Base-by-base conservation (phyloP, 1,284 basidiomycete species). In the Fomitopsis palustris region DNA sequence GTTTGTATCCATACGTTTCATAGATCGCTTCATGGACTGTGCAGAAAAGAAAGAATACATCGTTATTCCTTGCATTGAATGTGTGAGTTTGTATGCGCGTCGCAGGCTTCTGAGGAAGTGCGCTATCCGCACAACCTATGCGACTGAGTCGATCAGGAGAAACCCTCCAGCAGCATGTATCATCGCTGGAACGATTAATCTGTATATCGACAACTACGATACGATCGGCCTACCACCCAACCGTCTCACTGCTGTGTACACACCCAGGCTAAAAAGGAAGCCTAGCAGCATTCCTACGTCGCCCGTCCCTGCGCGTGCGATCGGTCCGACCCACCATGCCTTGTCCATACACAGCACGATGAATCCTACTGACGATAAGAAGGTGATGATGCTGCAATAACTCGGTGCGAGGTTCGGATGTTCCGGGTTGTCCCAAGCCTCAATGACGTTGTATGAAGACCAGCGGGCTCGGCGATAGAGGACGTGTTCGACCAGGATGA, bases 341-440 rank as follows among this genome's bases (percentile, higher is more conserved):
- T 87, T 84, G 57, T 79, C 76, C 81, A 85, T 87, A 63, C 79
- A 84, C 33, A 81, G 78, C n/a, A 86, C 75, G 56, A 86, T 77
- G 55, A 83, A 70, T 3, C 78, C 81, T 61, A 81, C 77, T 2
- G 78, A 74, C 7, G 72, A 74, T 0, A 70, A 55, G 63, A 85
- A 81, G 1, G 84, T 78, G 17, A 77, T 33, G 2, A 82, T 64
- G 82, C 84, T 3, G 86, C 79, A 29, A 75, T 59, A 6, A 81
- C 79, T 10, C 73, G 67, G 0, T n/a, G 83, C 80, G 5, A 84
- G 73, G 47, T 66, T 64, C 21, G 65, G 65, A 53, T 68, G 67
- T 8, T 59, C 57, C 4, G 78, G 72, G 27, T 68, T 63, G 67
- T 81, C 68, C 81, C 81, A 84, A 4, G 74, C 72, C 21, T 73